phyloP scores from a whole-genome alignment of 345 rosid species.

The Melaleuca alternifolia region DNA sequence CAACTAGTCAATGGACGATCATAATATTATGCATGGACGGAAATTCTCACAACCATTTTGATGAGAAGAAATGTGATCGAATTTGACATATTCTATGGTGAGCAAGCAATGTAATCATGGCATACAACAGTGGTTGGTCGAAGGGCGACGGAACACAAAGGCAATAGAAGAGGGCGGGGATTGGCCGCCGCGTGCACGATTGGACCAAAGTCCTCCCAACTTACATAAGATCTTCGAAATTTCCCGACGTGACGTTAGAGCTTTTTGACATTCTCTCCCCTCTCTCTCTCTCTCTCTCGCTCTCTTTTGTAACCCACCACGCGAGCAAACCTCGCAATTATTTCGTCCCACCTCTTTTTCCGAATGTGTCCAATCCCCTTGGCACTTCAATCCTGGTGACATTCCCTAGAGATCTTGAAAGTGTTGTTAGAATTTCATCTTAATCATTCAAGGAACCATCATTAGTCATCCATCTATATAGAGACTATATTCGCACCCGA shows the following conservation, averaged over 20 bases:
- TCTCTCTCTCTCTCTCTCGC: not conserved
- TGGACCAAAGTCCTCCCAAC: not conserved
- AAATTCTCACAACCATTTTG: not conserved
- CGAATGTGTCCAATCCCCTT: not conserved
- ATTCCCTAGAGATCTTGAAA: not conserved
- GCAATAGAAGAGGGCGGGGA: not conserved
- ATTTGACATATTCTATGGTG: not conserved
- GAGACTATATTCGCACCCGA: not conserved
- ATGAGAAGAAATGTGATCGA: not conserved
- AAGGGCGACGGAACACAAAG: not conserved
- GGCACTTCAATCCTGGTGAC: not conserved
- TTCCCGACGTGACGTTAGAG: not conserved
- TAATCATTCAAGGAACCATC: not conserved
- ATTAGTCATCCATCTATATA: not conserved
- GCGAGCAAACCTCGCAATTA: not conserved
- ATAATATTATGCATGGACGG: fast-evolving
- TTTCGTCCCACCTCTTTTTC: not conserved
- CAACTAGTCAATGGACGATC: not conserved
- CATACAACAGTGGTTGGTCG: not conserved
- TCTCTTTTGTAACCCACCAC: not conserved
- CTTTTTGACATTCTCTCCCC: not conserved
- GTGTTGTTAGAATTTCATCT: not conserved
- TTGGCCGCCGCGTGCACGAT: not conserved
- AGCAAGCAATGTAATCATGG: not conserved
- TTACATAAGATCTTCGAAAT: not conserved